Conservation (phyloP, 164 flowering plant species). For the Taxillus chinensis region DNA sequence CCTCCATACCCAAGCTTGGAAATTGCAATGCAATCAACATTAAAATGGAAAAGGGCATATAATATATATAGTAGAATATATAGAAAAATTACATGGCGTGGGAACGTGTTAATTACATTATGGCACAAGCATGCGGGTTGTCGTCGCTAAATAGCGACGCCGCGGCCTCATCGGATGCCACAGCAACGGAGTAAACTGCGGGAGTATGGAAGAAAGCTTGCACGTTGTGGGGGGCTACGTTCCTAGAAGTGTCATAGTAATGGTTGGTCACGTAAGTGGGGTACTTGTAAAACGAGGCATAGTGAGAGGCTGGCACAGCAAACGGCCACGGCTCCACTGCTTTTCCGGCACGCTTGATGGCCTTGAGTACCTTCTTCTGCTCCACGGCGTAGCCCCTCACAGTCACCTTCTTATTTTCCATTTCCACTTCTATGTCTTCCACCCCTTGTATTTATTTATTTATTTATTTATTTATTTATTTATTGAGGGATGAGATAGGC, state of each 20-base stretch:
- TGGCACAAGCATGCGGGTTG: constrained; percentile 66
- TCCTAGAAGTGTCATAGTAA: constrained; percentile 41
- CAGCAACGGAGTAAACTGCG: constrained; percentile 51
- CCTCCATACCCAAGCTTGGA: too few species aligned
- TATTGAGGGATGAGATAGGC: background rate
- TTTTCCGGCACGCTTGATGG: constrained; percentile 59
- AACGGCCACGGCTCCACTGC: constrained; percentile 80
- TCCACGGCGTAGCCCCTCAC: constrained; percentile 47
- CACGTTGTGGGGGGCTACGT: constrained; percentile 22
- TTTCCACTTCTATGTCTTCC: constrained; percentile 66
- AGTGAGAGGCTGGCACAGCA: constrained; percentile 53
- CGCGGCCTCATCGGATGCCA: constrained; percentile 66
- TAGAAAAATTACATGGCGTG: too few species aligned
- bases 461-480: background rate
- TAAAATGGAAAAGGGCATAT: too few species aligned
- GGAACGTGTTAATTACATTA: constrained; percentile 34
- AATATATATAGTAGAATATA: too few species aligned
- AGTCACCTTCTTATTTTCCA: constrained; percentile 64
- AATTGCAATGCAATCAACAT: too few species aligned
- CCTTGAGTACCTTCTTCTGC: constrained; percentile 62
- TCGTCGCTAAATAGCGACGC: constrained; percentile 83
- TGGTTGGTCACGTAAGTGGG: constrained; percentile 52
- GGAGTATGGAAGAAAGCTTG: constrained; percentile 80
- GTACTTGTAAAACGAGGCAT: constrained; percentile 62
- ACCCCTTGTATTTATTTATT: constrained; percentile 29